Evolutionary conservation across 805 yeast genomes (phyloP), one percentile per base, ranked within the genome.

Genomic region (Cyberlindnera samutprakarnensis): DNA sequence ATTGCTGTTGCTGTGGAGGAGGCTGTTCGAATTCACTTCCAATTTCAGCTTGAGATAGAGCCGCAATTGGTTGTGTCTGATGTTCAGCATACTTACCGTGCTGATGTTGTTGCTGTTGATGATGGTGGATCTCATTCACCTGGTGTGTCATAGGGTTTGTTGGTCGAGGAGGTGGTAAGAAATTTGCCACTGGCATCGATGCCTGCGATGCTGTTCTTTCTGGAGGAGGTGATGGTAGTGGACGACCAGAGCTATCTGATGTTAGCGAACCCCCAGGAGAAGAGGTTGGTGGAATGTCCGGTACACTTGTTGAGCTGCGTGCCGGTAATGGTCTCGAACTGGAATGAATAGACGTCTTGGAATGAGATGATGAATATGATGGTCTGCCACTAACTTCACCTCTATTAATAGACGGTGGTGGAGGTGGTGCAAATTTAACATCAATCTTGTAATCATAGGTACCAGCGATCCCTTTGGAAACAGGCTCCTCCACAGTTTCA

Each of bases 381-480:
- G n/a, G n/a, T n/a, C n/a, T n/a, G n/a, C n/a, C n/a, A n/a, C n/a
- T n/a, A n/a, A n/a, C n/a, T 17, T 17, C 18, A 5, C 17, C 3
- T 15, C 32, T 11, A 4, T 19, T 27, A 28, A 7, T 7, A 22
- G 11, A 18, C 15, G 19, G 18, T 13, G 21, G 9, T 17, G 17
- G 62, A 7, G 63, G 63, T 7, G 63, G 60, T 15, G 54, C 55
- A 45, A 54, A 42, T 18, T 40, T 43, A 10, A 45, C 46, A 22
- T 43, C 46, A 10, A 64, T 60, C 10, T 57, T 39, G 33, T 63
- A 50, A 20, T 53, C 44, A 35, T 57, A 57, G 6, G 38, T 14
- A 0, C 66, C 67, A 4, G 66, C 48, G 25, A 65, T 50, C 12
- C 55, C 49, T n/a, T 39, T 45, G 3, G 33, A 29, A 13, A 36